Evolutionary conservation across 1,284 basidiomycete genomes (phyloP).

Genomic region (Ustilago bromivora): DNA sequence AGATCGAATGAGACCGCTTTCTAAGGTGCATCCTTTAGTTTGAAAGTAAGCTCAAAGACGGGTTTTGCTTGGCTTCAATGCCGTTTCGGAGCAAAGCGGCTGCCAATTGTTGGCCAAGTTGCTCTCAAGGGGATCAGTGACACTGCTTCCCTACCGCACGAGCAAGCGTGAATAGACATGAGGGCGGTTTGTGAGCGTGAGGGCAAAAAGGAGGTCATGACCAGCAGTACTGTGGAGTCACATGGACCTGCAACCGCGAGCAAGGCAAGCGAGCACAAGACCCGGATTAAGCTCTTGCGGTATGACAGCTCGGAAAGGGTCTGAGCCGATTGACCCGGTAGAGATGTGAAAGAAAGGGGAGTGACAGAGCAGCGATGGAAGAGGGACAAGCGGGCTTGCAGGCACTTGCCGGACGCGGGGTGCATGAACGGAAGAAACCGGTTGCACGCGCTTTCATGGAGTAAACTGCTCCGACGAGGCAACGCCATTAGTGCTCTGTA

Average conservation of each 20-base stretch:
- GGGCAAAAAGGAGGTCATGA: neutral
- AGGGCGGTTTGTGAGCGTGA: neutral
- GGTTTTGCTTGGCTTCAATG: neutral
- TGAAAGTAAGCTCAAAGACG: neutral
- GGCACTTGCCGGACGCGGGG: constrained; percentile 18
- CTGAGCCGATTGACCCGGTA: neutral
- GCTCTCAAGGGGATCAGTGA: neutral
- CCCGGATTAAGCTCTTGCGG: neutral
- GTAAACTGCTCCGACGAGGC: constrained; percentile 4
- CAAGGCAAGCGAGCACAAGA: constrained; percentile 6
- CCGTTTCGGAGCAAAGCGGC: neutral
- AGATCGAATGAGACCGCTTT: neutral
- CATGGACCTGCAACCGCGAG: constrained; percentile 9
- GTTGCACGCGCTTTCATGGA: constrained; percentile 20
- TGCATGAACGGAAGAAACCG: constrained; percentile 46
- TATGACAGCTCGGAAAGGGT: neutral
- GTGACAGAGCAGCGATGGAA: neutral
- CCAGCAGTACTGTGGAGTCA: constrained; percentile 4
- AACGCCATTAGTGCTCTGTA: neutral
- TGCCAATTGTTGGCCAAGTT: neutral
- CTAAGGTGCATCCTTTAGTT: neutral
- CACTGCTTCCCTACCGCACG: neutral
- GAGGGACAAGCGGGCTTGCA: constrained; percentile 5
- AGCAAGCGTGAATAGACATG: neutral
- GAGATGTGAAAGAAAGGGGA: constrained; percentile 22